These are phyloP conservation scores for Nannizziopsis arthrosporioides DNA, from an alignment of 2,329 filamentous ascomycete species.

Conservation along the genomic window DNA sequence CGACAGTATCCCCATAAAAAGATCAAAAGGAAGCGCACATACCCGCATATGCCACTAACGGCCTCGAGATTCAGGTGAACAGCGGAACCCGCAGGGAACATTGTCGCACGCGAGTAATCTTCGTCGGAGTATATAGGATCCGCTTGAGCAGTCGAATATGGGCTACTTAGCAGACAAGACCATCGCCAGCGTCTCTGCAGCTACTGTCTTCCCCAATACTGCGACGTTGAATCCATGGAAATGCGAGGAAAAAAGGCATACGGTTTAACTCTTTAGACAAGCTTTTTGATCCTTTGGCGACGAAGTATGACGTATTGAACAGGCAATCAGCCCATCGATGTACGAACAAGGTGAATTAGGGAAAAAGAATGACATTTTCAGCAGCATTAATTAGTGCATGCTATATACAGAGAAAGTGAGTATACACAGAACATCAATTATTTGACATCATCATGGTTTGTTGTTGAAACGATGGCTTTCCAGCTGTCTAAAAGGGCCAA, in stretches of 20 bases:
- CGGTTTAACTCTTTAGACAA: too few relatives aligned
- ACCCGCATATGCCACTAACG: slow-evolving; percentile 85
- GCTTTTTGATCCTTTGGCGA: too few relatives aligned
- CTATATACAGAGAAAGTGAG: too few relatives aligned
- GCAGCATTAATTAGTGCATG: too few relatives aligned
- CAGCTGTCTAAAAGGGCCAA: slow-evolving; percentile 40
- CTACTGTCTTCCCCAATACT: too few relatives aligned
- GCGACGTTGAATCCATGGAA: too few relatives aligned
- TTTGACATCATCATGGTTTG: slow-evolving; percentile 17
- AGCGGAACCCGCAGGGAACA: slow-evolving; percentile 29
- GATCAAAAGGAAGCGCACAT: slow-evolving; percentile 20
- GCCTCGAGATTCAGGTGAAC: slow-evolving; percentile 72
- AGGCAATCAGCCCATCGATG: too few relatives aligned
- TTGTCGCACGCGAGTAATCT: slow-evolving; percentile 6
- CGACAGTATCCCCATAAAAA: not conserved
- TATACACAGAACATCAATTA: not conserved
- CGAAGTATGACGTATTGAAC: too few relatives aligned
- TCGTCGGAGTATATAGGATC: too few relatives aligned
- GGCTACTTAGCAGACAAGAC: not conserved
- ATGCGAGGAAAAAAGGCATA: too few relatives aligned
- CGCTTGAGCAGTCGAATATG: not conserved
- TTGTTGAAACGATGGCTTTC: slow-evolving; percentile 35
- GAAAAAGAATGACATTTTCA: too few relatives aligned
- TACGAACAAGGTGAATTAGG: too few relatives aligned
- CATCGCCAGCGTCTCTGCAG: not conserved